phyloP scores from a whole-genome alignment of 176 grass and related monocot genomes.

The Avena eriantha region DNA sequence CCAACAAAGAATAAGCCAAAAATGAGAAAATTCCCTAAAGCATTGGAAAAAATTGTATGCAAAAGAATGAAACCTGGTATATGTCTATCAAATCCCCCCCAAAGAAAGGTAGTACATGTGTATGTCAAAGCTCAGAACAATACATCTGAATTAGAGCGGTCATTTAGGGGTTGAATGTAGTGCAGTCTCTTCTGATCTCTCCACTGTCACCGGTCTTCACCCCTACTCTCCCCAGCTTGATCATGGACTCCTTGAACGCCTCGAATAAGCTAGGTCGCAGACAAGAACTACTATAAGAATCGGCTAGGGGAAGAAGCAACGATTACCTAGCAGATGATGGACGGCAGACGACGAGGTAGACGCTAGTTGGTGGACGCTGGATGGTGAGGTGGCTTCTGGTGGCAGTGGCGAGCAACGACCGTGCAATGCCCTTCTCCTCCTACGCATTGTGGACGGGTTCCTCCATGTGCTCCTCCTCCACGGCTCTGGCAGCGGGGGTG shows the following conservation, averaged over 20 bases:
- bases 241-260: constrained; percentile 53
- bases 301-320: too few species aligned
- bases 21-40: neutral
- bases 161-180: constrained; percentile 66
- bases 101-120: constrained; percentile 12
- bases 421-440: too few species aligned
- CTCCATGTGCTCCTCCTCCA: too few species aligned
- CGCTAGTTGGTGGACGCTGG: too few species aligned
- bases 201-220: constrained; percentile 66
- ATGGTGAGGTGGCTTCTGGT: too few species aligned
- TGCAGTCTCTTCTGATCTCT: constrained; percentile 80
- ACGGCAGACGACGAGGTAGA: too few species aligned
- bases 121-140: constrained; percentile 51
- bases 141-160: constrained; percentile 46
- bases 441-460: too few species aligned
- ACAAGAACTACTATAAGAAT: too few species aligned
- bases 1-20: constrained; percentile 28
- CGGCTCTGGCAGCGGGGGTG: too few species aligned
- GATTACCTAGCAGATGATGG: too few species aligned
- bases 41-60: constrained; percentile 29
- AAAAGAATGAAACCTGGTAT: constrained; percentile 51
- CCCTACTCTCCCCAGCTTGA: constrained; percentile 70
- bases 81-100: constrained; percentile 29
- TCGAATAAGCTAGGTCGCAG: constrained; percentile 73
- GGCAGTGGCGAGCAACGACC: too few species aligned